Base-by-base conservation (phyloP, 2,329 filamentous ascomycete species). In the Atkinsonella texensis region DNA sequence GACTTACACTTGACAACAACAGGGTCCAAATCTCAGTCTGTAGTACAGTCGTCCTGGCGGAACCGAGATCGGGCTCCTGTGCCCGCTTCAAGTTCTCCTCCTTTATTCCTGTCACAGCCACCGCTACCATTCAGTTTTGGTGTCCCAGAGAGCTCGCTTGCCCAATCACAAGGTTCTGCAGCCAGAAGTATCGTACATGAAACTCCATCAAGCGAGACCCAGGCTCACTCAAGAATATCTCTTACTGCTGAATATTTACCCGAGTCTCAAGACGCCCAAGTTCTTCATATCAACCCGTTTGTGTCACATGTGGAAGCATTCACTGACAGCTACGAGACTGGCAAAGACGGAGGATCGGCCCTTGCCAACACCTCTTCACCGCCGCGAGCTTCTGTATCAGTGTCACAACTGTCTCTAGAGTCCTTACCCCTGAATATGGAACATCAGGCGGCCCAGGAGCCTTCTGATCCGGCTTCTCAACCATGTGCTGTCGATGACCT, bases 261-360 rank as follows among this genome's bases (percentile, higher is more conserved):
- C 35, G 58, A 57, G 45, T 61, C 57, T 41, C 65, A 63, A 53
- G 64, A 60, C 50, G 61, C 63, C 41, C 65, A 66, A 46, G 45
- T 61, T n/a, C 40, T 60, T 15, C 46, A 44, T 32, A 49, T 42
- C 3, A n/a, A 46, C 17, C 35, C 42, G 1, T 60, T 59, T 10
- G 51, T 57, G 10, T 50, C 52, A 17, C 55, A 50, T 31, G 43
- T 51, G 6, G 54, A 54, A 32, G 53, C 50, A 15, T 52, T 58
- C 17, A 52, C 43, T 20, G 51, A 54, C 8, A 59, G 55, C 17
- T 52, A 58, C 47, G 38, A 49, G 20, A 51, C 53, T 9, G 52
- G 49, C 15, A 51, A 46, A 20, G 13, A 41, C 18, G 18, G 38
- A 5, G 32, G 35, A 5, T 17, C 35, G 18, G 31, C 18, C 17